Evolutionary conservation across 345 rosid genomes (phyloP), one percentile per base, ranked within the genome.

Genomic region (Salix dunnii): DNA sequence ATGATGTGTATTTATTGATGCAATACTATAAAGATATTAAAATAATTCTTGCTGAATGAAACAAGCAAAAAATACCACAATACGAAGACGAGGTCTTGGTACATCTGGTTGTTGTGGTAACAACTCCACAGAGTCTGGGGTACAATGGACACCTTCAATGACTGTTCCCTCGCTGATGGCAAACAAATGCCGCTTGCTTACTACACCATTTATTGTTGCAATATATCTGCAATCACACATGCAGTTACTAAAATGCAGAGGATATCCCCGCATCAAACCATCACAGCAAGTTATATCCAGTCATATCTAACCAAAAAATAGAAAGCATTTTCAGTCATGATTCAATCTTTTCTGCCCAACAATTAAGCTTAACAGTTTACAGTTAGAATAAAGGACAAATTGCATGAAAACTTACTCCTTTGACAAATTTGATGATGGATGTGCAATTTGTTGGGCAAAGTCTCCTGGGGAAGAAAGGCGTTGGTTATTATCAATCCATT

Each of bases 121-220:
- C 81, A 93, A 71, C 88, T 93, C 99, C 79, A 96, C 96, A 68
- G 86, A 89, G 78, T 93, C 99, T 25, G 99, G 99, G 68, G 82
- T 85, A 84, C 99, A 93, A 58, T 79, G 96, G 66, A 87, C 78
- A 68, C 96, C 97, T 23, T 93, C 97, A 73, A 96, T 83, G 10
- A 88, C 62, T 38, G 97, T 88, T 49, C 97, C 97, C 71, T 88
- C 88, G 67, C 92, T 88, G 73, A 93, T 85, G 80, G 91, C 86
- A 76, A 89, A 68, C 68, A 96, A 84, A 77, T 96, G 92, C 14
- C 86, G 86, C 74, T 86, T 93, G 74, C 77, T 86, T 58, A 96
- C 92, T 75, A 63, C 87, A 77, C 94, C 95, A 13, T 86, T 90
- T 42, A 96, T 86, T 11, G 91, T 82, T 49, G 96, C 92, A 83